Evolutionary conservation across 192 early-diverging fungal species (phyloP), one percentile per base, ranked within the genome.

Genomic region (Rhizoclosmatium sp.): DNA sequence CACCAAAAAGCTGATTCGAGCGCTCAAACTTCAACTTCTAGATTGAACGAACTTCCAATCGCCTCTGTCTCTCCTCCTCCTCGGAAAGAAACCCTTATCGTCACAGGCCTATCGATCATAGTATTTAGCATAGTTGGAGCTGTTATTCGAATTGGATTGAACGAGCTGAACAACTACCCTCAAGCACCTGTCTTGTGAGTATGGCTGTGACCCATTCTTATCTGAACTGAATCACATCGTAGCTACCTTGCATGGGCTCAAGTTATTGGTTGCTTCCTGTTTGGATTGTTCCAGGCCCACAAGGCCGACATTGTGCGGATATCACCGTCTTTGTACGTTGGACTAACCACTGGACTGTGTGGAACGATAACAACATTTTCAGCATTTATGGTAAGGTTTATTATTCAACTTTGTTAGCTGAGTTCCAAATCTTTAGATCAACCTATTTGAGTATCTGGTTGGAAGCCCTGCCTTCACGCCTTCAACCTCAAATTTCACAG

Each of bases 291-390:
- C 3, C 64, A 40, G 45, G 16, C 16, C 10, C 31, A 46, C 42
- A 65, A 67, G 49, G 3, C n/a, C 31, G 46, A 66, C 65, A 65
- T 76, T n/a, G 12, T 45, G 9, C 48, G 5, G 4, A 65, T 76
- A 10, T 67, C 51, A 4, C 60, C 65, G 31, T 39, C 75, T 21
- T 48, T 76, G 19, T 59, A 76, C 10, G 21, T 54, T 9, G 75
- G 75, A 5, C 49, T 76, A 4, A 67, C 75, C 16, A 76, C 75
- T 39, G 75, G 75, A 14, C 51, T 76, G 16, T 76, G 75, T 42
- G 75, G 75, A 14, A 66, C 75, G 21, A 66, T 76, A 4, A 76
- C 75, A 16, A 76, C 75, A 19, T 76, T 65, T 48, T 76, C 75
- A 21, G 23, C 59, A 10, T 76, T 76, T 41, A 31, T 51, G 58